Conservation (phyloP, 108 stramenopile species). For the Seminavis robusta region DNA sequence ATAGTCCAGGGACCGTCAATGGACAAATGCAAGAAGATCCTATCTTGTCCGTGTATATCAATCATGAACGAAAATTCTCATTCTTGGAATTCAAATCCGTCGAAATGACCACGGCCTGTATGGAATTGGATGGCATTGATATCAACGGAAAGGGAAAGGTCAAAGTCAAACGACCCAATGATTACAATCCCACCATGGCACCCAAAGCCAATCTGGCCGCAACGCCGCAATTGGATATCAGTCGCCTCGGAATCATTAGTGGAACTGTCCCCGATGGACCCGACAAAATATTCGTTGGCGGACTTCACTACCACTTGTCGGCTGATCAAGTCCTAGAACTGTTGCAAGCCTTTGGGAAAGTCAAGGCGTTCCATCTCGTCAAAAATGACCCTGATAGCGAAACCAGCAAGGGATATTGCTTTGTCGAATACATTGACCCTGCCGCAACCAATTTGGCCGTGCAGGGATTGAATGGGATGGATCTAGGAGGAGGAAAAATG, state of each 20-base stretch:
- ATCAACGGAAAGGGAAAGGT: conserved; percentile 80
- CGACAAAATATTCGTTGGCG: conserved; percentile 99
- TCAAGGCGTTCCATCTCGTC: conserved; percentile 94
- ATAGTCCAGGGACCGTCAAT: conserved; percentile 29
- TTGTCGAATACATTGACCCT: conserved; percentile 92
- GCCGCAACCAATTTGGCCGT: conserved; percentile 77
- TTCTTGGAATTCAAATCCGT: conserved; percentile 95
- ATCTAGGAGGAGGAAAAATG: conserved; percentile 89
- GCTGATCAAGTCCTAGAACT: conserved; percentile 94
- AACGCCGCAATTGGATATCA: conserved; percentile 61
- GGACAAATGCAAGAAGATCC: conserved; percentile 73
- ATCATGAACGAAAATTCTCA: conserved; percentile 89
- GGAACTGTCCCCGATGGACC: conserved; percentile 93
- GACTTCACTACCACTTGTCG: conserved; percentile 92
- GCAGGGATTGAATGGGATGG: conserved; percentile 95
- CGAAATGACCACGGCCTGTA: conserved; percentile 90
- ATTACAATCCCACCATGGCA: conserved; percentile 88
- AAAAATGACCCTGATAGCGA: conserved; percentile 62
- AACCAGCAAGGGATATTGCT: conserved; percentile 94
- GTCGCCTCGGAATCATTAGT: conserved; percentile 82
- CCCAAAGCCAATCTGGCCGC: conserved; percentile 58
- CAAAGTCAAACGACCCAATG: conserved; percentile 95
- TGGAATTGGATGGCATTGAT: conserved; percentile 89
- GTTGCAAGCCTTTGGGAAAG: conserved; percentile 87
- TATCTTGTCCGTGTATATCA: conserved; percentile 92